phyloP scores from a whole-genome alignment of 192 early-diverging fungal genomes.

The Chytriomyces sp. region DNA sequence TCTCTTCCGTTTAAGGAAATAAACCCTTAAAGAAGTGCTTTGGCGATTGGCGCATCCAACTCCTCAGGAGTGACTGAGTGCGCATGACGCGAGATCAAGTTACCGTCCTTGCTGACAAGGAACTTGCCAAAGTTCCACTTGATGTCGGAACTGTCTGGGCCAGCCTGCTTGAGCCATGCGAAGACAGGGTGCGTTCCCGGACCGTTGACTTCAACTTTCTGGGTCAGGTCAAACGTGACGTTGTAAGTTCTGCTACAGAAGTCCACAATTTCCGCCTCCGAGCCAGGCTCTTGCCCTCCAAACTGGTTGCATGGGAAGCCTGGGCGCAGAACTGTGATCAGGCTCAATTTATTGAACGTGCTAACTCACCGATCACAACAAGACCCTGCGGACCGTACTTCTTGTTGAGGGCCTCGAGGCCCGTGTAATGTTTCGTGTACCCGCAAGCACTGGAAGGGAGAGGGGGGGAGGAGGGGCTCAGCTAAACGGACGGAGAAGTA shows the following conservation, averaged over 20 bases:
- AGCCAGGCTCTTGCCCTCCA: conserved; percentile 25
- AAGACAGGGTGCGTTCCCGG: conserved; percentile 48
- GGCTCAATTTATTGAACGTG: not conserved
- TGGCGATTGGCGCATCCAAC: conserved; percentile 9
- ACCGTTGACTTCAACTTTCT: conserved; percentile 79
- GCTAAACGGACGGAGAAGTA: too few species aligned
- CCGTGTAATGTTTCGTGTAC: conserved; percentile 68
- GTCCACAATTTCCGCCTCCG: conserved; percentile 47
- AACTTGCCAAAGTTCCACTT: conserved; percentile 62
- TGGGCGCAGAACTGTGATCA: not conserved
- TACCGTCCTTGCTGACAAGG: conserved; percentile 43
- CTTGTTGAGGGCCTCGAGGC: conserved; percentile 45
- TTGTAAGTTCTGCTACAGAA: conserved; percentile 72
- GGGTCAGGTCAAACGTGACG: conserved; percentile 81
- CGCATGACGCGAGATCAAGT: conserved; percentile 39
- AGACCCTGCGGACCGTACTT: conserved; percentile 65
- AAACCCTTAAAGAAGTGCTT: not conserved
- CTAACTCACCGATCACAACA: conserved; percentile 61
- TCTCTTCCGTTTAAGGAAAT: not conserved
- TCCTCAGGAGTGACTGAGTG: conserved; percentile 4
- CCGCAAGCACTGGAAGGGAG: too few species aligned
- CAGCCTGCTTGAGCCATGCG: conserved; percentile 41
- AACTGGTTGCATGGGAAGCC: conserved; percentile 78
- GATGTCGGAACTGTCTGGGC: conserved; percentile 3
- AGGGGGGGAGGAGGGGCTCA: too few species aligned